phyloP scores from a whole-genome alignment of 768 basidiomycete species.

The Clitopilus passeckerianus region DNA sequence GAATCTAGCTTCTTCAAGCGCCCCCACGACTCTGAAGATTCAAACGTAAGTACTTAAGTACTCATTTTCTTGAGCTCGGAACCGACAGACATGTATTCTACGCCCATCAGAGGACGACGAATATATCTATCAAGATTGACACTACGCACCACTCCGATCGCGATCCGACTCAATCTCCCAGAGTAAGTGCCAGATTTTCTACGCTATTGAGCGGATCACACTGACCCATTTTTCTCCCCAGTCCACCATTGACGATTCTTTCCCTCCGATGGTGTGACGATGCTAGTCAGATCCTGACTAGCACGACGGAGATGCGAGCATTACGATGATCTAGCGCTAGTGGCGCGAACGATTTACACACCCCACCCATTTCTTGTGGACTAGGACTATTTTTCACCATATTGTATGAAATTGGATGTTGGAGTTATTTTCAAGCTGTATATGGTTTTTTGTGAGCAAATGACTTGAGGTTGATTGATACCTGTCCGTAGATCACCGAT shows the following conservation, averaged over 20 bases:
- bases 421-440: background rate
- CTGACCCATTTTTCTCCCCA: background rate
- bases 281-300: no score
- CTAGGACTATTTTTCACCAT: background rate
- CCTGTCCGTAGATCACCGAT: no score
- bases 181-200: background rate
- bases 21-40: constrained; percentile 21
- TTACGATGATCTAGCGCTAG: background rate
- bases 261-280: background rate
- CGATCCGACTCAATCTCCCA: constrained; percentile 20
- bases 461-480: no score
- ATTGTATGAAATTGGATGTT: background rate
- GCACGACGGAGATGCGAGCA: no score
- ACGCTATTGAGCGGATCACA: background rate
- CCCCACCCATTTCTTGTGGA: background rate
- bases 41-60: constrained; percentile 20
- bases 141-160: constrained; percentile 48
- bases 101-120: constrained; percentile 32
- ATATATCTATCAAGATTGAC: constrained; percentile 63
- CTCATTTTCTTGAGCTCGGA: background rate
- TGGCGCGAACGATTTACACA: background rate
- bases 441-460: background rate
- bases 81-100: background rate
- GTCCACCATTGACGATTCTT: background rate
- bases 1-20: constrained; percentile 34